Evolutionary conservation across 2,329 filamentous ascomycete species (phyloP).

Genomic region (Colletotrichum liriopes): DNA sequence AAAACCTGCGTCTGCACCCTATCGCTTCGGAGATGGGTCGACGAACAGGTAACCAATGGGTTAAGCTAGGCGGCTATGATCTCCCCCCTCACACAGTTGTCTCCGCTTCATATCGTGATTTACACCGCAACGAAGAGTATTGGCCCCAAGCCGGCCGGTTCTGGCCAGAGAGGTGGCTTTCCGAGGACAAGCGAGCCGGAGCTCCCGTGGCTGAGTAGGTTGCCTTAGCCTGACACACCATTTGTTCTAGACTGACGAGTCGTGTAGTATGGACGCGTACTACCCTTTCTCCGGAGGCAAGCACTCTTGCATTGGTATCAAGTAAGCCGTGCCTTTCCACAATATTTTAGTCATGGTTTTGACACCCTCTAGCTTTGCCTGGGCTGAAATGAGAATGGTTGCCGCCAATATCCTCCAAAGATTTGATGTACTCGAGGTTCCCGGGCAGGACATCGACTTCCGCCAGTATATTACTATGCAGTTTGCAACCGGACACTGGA

Average conservation of each 20-base stretch:
- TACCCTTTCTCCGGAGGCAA: constrained; percentile 45
- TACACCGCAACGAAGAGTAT: constrained; percentile 36
- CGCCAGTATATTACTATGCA: constrained; percentile 48
- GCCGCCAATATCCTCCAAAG: constrained; percentile 45
- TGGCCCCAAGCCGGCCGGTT: constrained; percentile 38
- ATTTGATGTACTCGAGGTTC: constrained; percentile 46
- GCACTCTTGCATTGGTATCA: constrained; percentile 48
- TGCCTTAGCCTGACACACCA: too few species aligned
- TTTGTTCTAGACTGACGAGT: neutral
- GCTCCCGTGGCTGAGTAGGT: constrained; percentile 36
- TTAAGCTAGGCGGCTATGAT: constrained; percentile 37
- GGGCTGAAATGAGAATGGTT: constrained; percentile 48
- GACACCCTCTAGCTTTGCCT: constrained; percentile 42
- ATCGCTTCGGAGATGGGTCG: constrained; percentile 42
- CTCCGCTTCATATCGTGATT: constrained; percentile 39
- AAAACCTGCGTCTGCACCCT: constrained; percentile 83
- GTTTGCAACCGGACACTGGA: constrained; percentile 48
- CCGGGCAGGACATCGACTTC: constrained; percentile 45
- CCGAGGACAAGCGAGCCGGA: constrained; percentile 33
- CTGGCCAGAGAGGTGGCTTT: constrained; percentile 38
- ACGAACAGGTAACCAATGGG: constrained; percentile 38
- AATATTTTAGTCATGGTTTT: neutral
- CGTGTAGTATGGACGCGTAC: constrained; percentile 36
- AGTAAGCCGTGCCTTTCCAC: constrained; percentile 23
- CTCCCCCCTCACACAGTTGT: constrained; percentile 41